Percentiles rank a stretch among this genome's conserved stretches.
Evolutionary conservation across 495 filamentous ascomycete species (phyloP).

Genomic region (Tuber melanosporum): DNA sequence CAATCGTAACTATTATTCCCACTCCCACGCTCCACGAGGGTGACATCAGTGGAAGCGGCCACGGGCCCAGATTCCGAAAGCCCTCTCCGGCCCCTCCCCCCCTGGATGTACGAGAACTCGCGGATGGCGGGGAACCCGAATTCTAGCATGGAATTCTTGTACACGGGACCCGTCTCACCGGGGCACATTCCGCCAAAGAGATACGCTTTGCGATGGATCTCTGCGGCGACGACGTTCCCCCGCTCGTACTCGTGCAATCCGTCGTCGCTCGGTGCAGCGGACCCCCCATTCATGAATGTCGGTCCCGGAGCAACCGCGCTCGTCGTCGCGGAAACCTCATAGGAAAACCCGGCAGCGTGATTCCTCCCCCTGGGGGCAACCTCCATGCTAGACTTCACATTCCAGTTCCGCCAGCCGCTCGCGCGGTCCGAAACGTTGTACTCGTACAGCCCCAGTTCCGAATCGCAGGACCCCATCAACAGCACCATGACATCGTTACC

Average conservation of each 20-base stretch:
- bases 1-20: conserved; percentile 21
- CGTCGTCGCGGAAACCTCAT: conserved; percentile 17
- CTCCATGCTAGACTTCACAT: conserved; percentile 7
- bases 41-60: not conserved
- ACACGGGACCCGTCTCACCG: conserved; percentile 13
- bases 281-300: conserved; percentile 23
- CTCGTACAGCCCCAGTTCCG: conserved; percentile 21
- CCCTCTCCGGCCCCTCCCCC: conserved; percentile 13
- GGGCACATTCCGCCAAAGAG: conserved; percentile 27
- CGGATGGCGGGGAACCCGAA: conserved; percentile 19
- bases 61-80: conserved; percentile 6
- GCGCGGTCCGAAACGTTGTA: conserved; percentile 21
- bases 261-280: conserved; percentile 2
- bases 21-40: not conserved
- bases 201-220: conserved; percentile 22
- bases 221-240: conserved; percentile 22
- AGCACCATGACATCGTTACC: conserved; percentile 23
- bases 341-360: conserved; percentile 19
- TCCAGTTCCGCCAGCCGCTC: conserved; percentile 9
- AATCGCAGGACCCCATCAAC: conserved; percentile 26
- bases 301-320: conserved; percentile 17
- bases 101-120: conserved; percentile 20
- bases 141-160: conserved; percentile 18
- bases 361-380: conserved; percentile 16
- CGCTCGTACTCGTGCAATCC: conserved; percentile 29